phyloP scores from a whole-genome alignment of 805 yeast species.

The Metschnikowia dekortorum region DNA sequence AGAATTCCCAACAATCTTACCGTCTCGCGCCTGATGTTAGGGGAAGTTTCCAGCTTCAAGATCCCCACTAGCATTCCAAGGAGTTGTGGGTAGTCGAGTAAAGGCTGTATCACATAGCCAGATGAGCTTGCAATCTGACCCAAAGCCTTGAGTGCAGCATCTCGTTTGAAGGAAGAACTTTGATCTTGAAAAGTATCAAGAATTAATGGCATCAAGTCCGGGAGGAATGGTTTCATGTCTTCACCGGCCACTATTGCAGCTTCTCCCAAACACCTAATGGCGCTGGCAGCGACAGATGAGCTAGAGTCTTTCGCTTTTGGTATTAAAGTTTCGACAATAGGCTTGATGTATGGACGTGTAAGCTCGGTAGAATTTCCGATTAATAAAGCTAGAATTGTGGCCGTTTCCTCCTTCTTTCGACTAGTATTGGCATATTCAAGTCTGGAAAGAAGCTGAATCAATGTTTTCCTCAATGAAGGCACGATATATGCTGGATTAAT shows the following conservation, averaged over 20 bases:
- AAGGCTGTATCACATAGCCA: conserved; percentile 92
- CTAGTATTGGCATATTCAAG: conserved; percentile 77
- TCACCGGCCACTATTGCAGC: conserved; percentile 85
- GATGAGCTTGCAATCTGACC: conserved; percentile 89
- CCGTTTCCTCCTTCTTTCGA: conserved; percentile 79
- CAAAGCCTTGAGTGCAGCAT: conserved; percentile 80
- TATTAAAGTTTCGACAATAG: conserved; percentile 79
- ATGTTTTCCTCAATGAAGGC: conserved; percentile 82
- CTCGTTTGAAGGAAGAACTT: conserved; percentile 80
- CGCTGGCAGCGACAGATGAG: conserved; percentile 80
- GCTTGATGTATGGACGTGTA: conserved; percentile 87
- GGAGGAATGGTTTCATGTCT: conserved; percentile 66
- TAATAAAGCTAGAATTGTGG: conserved; percentile 65
- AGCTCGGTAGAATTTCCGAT: conserved; percentile 75
- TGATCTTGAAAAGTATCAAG: conserved; percentile 89
- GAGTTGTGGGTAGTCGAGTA: conserved; percentile 85
- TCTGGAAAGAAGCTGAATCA: conserved; percentile 80
- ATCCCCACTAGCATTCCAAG: conserved; percentile 78
- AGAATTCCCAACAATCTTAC: conserved; percentile 85
- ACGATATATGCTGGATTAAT: conserved; percentile 95
- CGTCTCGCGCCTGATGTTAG: conserved; percentile 76
- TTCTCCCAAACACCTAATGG: conserved; percentile 85
- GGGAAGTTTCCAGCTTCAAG: conserved; percentile 73
- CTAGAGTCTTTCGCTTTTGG: conserved; percentile 70
- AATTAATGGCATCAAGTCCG: conserved; percentile 79